Conservation (phyloP, 768 basidiomycete species). For the Collybiopsis luxurians region DNA sequence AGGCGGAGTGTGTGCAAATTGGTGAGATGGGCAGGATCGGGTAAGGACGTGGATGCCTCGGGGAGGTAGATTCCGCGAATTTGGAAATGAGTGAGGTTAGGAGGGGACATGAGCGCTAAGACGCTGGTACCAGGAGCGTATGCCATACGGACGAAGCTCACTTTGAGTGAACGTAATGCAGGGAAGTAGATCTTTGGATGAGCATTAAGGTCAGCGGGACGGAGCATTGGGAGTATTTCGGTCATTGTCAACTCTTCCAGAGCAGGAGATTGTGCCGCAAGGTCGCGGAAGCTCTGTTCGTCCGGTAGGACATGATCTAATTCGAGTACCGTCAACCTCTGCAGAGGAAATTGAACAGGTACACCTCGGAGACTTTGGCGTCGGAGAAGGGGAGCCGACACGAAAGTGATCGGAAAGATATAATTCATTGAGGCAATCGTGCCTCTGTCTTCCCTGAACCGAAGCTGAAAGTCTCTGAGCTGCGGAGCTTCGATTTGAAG, state of each 20-base stretch:
- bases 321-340: neutral
- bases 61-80: neutral
- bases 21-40: neutral
- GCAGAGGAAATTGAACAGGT: neutral
- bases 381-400: neutral
- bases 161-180: neutral
- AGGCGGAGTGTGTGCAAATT: slow-evolving; percentile 7
- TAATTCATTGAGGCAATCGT: neutral
- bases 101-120: slow-evolving; percentile 3
- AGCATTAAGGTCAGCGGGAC: neutral
- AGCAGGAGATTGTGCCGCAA: neutral
- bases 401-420: neutral
- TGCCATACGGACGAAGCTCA: neutral
- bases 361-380: neutral
- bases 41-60: neutral
- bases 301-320: neutral
- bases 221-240: neutral
- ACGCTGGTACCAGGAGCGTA: neutral
- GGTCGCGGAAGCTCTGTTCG: neutral
- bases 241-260: neutral
- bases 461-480: neutral
- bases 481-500: neutral
- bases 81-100: slow-evolving; percentile 1
- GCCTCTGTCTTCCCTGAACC: neutral
- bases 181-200: slow-evolving; percentile 3